These are phyloP conservation scores for Fomitopsis schrenkii DNA, from an alignment of 1,284 basidiomycete species.

Conservation along the genomic window DNA sequence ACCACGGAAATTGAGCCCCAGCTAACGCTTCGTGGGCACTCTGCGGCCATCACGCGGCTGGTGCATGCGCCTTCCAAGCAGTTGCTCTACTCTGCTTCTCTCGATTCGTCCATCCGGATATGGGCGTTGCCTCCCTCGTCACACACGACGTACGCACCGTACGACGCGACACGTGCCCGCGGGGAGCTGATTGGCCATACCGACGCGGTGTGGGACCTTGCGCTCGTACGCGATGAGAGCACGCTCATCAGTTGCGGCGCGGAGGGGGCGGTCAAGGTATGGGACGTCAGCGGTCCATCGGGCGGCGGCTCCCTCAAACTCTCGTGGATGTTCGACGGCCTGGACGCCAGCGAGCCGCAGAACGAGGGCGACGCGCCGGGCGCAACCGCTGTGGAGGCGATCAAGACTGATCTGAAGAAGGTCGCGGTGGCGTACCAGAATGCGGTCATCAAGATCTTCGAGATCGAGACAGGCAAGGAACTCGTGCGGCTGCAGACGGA, in stretches of 20 bases:
- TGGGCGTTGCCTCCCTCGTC: slow-evolving; percentile 77
- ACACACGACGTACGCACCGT: slow-evolving; percentile 84
- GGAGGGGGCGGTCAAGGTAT: slow-evolving; percentile 91
- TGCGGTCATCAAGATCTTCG: slow-evolving; percentile 86
- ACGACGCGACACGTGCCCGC: slow-evolving; percentile 74
- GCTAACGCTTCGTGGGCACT: slow-evolving; percentile 90
- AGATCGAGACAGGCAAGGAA: slow-evolving; percentile 84
- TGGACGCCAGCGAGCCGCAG: slow-evolving; percentile 44
- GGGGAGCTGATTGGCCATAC: slow-evolving; percentile 89
- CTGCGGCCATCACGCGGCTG: slow-evolving; percentile 86
- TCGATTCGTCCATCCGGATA: slow-evolving; percentile 90
- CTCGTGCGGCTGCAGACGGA: slow-evolving; percentile 66
- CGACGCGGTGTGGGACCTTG: slow-evolving; percentile 94
- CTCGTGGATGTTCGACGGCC: slow-evolving; percentile 77
- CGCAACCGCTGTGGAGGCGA: slow-evolving; percentile 78
- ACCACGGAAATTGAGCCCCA: slow-evolving; percentile 86
- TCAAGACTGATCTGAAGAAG: slow-evolving; percentile 76
- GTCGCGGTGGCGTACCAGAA: slow-evolving; percentile 92
- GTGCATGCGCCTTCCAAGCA: slow-evolving; percentile 77
- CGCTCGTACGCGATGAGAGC: slow-evolving; percentile 70
- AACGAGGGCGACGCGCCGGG: slow-evolving; percentile 57
- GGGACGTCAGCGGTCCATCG: slow-evolving; percentile 73
- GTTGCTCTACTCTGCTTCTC: slow-evolving; percentile 85
- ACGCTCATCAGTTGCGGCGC: slow-evolving; percentile 87
- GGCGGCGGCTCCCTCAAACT: slow-evolving; percentile 59